Evolutionary conservation across 805 yeast genomes (phyloP).

Genomic region (Peterozyma xylosa): DNA sequence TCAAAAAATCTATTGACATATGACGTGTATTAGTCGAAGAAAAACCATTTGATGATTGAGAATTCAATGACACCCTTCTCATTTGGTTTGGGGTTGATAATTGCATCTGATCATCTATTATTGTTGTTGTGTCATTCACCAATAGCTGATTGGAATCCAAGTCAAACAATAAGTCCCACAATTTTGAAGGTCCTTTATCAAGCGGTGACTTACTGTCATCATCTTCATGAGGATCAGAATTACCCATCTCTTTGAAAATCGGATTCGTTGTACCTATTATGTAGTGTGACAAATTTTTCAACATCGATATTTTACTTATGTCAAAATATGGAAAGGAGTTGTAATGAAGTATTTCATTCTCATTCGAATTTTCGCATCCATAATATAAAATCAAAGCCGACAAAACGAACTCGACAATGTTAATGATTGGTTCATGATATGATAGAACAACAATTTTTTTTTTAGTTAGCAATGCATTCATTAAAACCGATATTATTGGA

Average conservation of each 20-base stretch:
- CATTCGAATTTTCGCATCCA: not conserved
- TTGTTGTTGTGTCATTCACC: constrained; percentile 13
- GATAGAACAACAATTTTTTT: constrained; percentile 30
- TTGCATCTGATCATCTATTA: not conserved
- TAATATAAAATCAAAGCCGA: constrained; percentile 27
- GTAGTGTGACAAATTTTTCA: constrained; percentile 32
- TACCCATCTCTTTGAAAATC: constrained; percentile 42
- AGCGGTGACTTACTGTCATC: no score
- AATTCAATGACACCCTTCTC: no score
- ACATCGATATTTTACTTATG: constrained; percentile 45
- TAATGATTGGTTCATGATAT: constrained; percentile 37
- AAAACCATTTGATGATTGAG: no score
- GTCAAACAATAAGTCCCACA: constrained; percentile 60
- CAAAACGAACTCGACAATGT: constrained; percentile 36
- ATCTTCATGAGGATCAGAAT: constrained; percentile 6
- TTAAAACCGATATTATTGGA: constrained; percentile 35
- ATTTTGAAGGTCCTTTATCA: constrained; percentile 14
- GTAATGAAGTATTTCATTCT: constrained; percentile 10
- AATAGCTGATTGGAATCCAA: constrained; percentile 42
- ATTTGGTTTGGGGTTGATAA: no score
- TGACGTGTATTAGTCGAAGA: no score
- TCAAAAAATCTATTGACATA: no score
- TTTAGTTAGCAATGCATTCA: constrained; percentile 41
- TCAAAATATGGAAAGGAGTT: constrained; percentile 50
- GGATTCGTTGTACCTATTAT: constrained; percentile 67